phyloP scores from a whole-genome alignment of 495 filamentous ascomycete species.

The Xylaria grammica region DNA sequence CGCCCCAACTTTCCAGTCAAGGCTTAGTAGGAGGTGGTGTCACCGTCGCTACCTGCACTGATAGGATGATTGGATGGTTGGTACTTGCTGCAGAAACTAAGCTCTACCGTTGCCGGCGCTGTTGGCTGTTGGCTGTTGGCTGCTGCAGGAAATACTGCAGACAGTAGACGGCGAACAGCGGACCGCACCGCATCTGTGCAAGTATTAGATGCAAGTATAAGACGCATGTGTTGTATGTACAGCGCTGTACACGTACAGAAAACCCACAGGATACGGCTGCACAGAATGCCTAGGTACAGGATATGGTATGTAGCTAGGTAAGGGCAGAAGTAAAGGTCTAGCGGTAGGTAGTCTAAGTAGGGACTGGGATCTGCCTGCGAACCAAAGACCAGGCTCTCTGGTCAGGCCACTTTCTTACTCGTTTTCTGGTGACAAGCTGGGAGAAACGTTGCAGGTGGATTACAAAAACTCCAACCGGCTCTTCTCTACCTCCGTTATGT shows the following conservation, averaged over 20 bases:
- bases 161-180: conserved; percentile 2
- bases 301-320: neutral
- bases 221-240: no score
- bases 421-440: neutral
- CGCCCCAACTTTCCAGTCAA: neutral
- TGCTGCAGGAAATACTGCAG: conserved; percentile 14
- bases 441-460: conserved; percentile 3
- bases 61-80: no score
- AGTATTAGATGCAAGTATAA: neutral
- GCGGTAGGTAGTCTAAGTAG: neutral
- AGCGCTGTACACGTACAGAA: neutral
- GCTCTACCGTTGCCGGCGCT: conserved; percentile 3
- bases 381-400: neutral
- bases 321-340: neutral
- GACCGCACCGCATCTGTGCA: neutral
- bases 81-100: conserved; percentile 2
- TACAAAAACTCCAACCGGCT: conserved; percentile 13
- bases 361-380: conserved; percentile 14
- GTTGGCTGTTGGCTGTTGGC: neutral
- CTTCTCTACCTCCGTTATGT: neutral
- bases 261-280: neutral
- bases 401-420: conserved; percentile 9
- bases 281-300: neutral
- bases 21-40: conserved; percentile 2
- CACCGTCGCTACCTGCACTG: conserved; percentile 1